Base-by-base conservation (phyloP, 352 stramenopile genomes). In the Pythium graminicola region DNA sequence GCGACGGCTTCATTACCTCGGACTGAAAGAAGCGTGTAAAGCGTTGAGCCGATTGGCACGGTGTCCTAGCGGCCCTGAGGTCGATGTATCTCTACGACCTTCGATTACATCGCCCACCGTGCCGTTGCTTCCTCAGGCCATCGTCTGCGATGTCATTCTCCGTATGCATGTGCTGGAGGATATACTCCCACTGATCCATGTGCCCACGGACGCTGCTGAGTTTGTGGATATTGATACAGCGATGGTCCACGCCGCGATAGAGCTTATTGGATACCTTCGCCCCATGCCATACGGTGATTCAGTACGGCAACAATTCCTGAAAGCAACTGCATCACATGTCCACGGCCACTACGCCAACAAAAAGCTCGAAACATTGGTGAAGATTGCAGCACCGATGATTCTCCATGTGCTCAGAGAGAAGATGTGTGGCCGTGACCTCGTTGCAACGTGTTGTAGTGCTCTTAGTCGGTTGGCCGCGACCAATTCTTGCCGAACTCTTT, bases 141-240 rank as follows among this genome's bases (percentile, higher is more conserved):
- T 85, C n/a, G 69, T 88, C 32, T 85, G 75, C 23, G 76, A 86
- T 9, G 72, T 82, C 7, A 49, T 89, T 22, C 62, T 79, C 1
- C 69, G 80, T 2, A 57, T 88, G 17, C 81, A 92, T 23, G 74
- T 70, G 1, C 52, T 92, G 1, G 74, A 92, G 69, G 81, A 88
- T 49, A 56, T 92, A 11, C 64, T 87, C 27, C 60, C 67, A 8
- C 62, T 76, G 1, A 79, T 89, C 33, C 67, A 62, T 39, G 55
- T 51, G 3, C 69, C 67, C 13, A 85, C 52, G 33, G 76, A 85
- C 24, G 64, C 73, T 6, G 66, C 61, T 10, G 76, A 87, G 47
- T 83, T 73, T 35, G 33, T 45, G 6, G 60, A 69, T 0, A 36
- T 82, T 10, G 69, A 86, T 40, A 35, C 71, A 13, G 52, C 56